phyloP scores from a whole-genome alignment of 306 rosid species.

The Cotoneaster glaucophyllus region DNA sequence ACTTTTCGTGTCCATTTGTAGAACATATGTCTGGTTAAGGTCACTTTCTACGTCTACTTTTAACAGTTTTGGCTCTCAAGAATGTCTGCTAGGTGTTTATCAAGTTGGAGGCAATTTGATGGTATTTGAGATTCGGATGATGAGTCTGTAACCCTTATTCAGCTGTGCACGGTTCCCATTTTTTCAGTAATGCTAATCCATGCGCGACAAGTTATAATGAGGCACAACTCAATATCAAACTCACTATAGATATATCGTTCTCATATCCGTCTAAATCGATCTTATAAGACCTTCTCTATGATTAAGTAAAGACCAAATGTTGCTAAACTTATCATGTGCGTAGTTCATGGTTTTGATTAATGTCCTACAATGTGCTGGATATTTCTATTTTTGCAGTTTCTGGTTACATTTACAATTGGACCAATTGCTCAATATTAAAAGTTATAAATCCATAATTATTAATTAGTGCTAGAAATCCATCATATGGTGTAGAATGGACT shows the following conservation, averaged over 20 bases:
- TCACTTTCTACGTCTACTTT: conserved; percentile 6
- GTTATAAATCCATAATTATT: no score
- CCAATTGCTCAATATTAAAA: no score
- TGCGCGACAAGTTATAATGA: no score
- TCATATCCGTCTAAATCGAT: no score
- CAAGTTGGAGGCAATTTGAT: neutral
- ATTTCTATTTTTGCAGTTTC: no score
- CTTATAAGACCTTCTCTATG: neutral
- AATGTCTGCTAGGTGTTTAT: neutral
- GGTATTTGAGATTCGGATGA: neutral
- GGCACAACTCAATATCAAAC: neutral
- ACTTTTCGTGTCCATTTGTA: neutral
- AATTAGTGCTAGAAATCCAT: no score
- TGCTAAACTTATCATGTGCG: neutral
- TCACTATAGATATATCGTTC: no score
- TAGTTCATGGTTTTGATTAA: neutral
- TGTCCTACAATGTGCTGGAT: neutral
- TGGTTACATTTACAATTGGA: no score
- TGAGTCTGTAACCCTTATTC: neutral
- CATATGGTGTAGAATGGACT: no score
- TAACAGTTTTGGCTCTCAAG: neutral
- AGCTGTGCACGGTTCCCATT: no score
- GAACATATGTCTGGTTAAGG: conserved; percentile 13
- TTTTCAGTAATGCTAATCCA: no score
- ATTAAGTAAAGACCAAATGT: no score